Base-by-base conservation (phyloP, 208 protist genomes). In the Crithidia fasciculata region DNA sequence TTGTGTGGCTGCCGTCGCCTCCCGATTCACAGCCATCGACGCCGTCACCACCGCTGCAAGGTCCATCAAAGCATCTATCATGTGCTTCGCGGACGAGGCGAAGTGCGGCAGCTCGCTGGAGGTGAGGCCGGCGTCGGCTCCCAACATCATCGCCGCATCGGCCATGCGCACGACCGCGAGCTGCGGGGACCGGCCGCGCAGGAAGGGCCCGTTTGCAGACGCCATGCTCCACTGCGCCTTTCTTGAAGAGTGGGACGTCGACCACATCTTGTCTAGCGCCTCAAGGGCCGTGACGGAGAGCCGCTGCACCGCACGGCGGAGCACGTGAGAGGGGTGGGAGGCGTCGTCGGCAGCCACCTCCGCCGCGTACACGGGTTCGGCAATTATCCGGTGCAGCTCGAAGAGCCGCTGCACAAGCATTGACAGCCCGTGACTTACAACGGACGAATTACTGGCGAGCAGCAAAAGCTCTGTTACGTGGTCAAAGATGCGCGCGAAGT, bases 81-180 rank as follows among this genome's bases (percentile, higher is more conserved):
- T 40, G n/a, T n/a, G 49, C 3, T 39, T 47, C 63, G 58, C 28
- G 39, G 63, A 49, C 0, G 63, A 49, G 8, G 16, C n/a, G 15
- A 69, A 50, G n/a, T 69, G 63, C 4, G 63, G 63, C 36, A 69
- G 5, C 13, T 69, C 63, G 5, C 47, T 50, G 13, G 63, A 69
- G 52, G 50, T 69, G 52, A 69, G 63, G 9, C 63, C 63, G 39
- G 37, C 49, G 8, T 2, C 2, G 7, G 8, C 4, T 16, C 63
- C 50, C 9, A 57, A 15, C 7, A 8, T 16, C 16, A 69, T 59
- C 5, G 18, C 18, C 7, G 8, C 16, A 36, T 58, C 8, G 4
- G 47, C 50, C 13, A 60, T n/a, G 3, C 37, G 66, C 66, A 62
- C n/a, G 12, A 6, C 7, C 13, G n/a, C 12, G 12, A 49, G 7